These are phyloP conservation scores for Ambrosiella beaveri DNA, from an alignment of 2,329 filamentous ascomycete species.

Conservation along the genomic window DNA sequence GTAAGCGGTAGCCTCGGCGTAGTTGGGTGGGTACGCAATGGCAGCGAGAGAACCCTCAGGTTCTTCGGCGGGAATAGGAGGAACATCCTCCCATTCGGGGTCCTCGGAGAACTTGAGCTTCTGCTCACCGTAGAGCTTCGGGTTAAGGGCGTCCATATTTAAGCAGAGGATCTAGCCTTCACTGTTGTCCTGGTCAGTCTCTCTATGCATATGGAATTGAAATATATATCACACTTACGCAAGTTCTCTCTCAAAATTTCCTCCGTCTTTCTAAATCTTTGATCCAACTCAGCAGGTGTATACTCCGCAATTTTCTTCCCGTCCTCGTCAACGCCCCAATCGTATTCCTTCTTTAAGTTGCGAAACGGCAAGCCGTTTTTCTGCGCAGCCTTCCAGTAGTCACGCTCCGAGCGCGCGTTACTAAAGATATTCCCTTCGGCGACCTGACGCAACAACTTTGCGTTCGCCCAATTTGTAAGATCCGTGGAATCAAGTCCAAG, in stretches of 20 bases:
- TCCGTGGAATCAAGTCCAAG: slow-evolving; percentile 30
- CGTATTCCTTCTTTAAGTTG: slow-evolving; percentile 19
- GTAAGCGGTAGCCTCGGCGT: slow-evolving; percentile 80
- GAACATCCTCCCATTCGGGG: slow-evolving; percentile 67
- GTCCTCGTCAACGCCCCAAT: slow-evolving; percentile 34
- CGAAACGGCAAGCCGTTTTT: slow-evolving; percentile 35
- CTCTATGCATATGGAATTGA: slow-evolving; percentile 24
- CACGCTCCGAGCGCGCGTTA: slow-evolving; percentile 33
- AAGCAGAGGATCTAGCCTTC: neutral
- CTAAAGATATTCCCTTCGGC: slow-evolving; percentile 21
- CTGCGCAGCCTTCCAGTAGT: slow-evolving; percentile 39
- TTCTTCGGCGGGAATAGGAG: slow-evolving; percentile 70
- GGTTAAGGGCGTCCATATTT: slow-evolving; percentile 33
- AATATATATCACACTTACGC: neutral
- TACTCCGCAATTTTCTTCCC: slow-evolving; percentile 34
- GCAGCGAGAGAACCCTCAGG: slow-evolving; percentile 71
- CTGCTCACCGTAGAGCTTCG: slow-evolving; percentile 35
- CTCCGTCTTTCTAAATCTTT: slow-evolving; percentile 25
- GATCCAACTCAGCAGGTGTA: slow-evolving; percentile 27
- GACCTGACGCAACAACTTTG: slow-evolving; percentile 28
- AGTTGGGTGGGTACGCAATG: slow-evolving; percentile 81
- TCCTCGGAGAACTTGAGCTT: slow-evolving; percentile 36
- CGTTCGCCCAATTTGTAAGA: slow-evolving; percentile 30
- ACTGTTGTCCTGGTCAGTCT: slow-evolving; percentile 11
- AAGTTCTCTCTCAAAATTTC: slow-evolving; percentile 27